Conservation (phyloP, 495 filamentous ascomycete genomes). For the Penicillium silybi region DNA sequence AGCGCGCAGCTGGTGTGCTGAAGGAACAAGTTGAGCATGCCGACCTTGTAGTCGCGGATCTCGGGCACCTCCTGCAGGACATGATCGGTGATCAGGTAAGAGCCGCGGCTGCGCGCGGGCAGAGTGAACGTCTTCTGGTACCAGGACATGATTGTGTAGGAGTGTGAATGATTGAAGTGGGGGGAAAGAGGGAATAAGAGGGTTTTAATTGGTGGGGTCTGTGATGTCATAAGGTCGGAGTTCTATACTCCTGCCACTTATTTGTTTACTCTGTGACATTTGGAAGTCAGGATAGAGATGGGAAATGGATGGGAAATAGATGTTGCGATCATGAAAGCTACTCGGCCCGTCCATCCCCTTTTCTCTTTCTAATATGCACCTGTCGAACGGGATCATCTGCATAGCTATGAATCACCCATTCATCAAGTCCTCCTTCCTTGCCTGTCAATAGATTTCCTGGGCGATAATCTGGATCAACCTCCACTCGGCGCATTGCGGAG, state of each 20-base stretch:
- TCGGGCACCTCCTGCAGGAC: constrained; percentile 68
- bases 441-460: constrained; percentile 42
- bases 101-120: constrained; percentile 68
- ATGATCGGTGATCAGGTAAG: constrained; percentile 81
- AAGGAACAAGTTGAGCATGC: constrained; percentile 82
- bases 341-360: no score
- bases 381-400: no score
- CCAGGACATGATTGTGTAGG: constrained; percentile 58
- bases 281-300: no score
- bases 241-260: neutral
- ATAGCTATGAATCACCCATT: no score
- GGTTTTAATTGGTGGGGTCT: constrained; percentile 14
- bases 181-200: constrained; percentile 9
- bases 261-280: no score
- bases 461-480: constrained; percentile 52
- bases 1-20: constrained; percentile 89
- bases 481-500: constrained; percentile 62
- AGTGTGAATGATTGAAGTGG: neutral
- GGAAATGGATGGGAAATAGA: neutral
- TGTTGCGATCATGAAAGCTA: neutral
- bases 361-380: no score
- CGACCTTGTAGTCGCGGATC: constrained; percentile 73
- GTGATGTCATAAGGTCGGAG: constrained; percentile 19
- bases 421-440: no score
- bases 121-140: constrained; percentile 76